phyloP scores from a whole-genome alignment of 192 early-diverging fungal species.

The Mortierella alpina region DNA sequence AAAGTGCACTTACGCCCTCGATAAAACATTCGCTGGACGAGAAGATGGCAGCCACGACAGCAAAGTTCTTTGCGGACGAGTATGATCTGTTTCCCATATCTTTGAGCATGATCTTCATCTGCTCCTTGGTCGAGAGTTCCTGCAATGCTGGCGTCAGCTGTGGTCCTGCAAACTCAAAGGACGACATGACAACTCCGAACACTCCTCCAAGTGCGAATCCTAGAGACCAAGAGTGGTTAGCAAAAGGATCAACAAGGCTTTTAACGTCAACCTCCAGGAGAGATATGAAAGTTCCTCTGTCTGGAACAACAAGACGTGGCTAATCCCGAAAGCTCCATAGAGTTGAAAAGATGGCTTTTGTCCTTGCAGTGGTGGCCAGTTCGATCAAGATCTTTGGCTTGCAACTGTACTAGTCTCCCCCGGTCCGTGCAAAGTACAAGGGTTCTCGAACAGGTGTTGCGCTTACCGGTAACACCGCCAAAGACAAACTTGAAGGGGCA shows the following conservation, averaged over 20 bases:
- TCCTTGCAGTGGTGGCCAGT: background rate
- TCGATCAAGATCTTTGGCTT: background rate
- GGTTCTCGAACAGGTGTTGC: background rate
- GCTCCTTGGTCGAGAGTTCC: constrained; percentile 82
- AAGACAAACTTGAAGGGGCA: constrained; percentile 79
- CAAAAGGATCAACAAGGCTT: background rate
- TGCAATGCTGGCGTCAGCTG: constrained; percentile 71
- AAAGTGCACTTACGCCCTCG: constrained; percentile 73
- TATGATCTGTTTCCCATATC: constrained; percentile 89
- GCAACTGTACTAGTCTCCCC: background rate
- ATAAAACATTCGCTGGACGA: constrained; percentile 95
- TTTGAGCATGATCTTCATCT: constrained; percentile 84
- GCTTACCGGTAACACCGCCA: constrained; percentile 75
- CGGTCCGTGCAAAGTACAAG: background rate
- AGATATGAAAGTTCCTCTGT: background rate
- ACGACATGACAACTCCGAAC: constrained; percentile 94
- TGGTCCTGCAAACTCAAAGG: constrained; percentile 86
- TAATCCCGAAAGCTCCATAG: background rate
- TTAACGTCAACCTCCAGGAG: background rate
- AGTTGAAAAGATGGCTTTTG: background rate
- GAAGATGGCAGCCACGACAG: constrained; percentile 90
- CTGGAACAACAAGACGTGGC: background rate
- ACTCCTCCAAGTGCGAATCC: constrained; percentile 91
- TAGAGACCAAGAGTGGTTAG: constrained; percentile 16
- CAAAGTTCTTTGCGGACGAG: constrained; percentile 94